Evolutionary conservation across 1,284 basidiomycete genomes (phyloP), one percentile per base, ranked within the genome.

Genomic region (Malassezia dermatis): DNA sequence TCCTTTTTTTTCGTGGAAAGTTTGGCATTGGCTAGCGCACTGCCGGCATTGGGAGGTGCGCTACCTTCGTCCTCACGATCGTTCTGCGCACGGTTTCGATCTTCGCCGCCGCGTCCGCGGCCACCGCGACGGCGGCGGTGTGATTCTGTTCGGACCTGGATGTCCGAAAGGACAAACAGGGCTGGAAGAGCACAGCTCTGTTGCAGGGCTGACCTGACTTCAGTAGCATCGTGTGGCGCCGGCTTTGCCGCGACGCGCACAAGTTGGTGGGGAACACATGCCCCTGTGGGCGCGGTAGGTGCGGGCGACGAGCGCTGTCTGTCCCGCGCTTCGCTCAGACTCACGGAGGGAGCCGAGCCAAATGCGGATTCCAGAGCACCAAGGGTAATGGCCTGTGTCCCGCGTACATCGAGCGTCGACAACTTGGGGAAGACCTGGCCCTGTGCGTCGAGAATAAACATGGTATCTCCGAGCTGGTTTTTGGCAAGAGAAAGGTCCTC

Each of bases 1-100:
- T 90, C 71, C 56, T 71, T 73, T 58, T 74, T 73, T 59, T 73
- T 73, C n/a, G 59, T 60, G 48, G 62, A 66, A 17, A 74, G 63
- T 59, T 74, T 73, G 42, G 69, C 64, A 41, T 65, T 72, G 34
- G 66, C 65, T 0, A 72, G 58, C 13, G 68, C 66, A 41, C 66
- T 71, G 43, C 67, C 67, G 3, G 56, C 53, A 44, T 63, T 64
- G 26, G 54, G 48, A 5, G 40, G 37, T 11, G 32, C 11, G 23
- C 31, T 17, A 4, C 34, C 46, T 27, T 63, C 61, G 42, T 66
- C 64, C 41, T 63, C 62, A 15, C 53, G 51, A 17, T 65, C 62
- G 37, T 54, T 28, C 31, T 50, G 55, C 8, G 19, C 10, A 10
- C 44, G 44, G 13, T 44, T 51, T 43, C 42, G 50, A 43, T 57